These are phyloP conservation scores for Tinospora cordifolia DNA, from an alignment of 164 flowering plant species.

Conservation along the genomic window DNA sequence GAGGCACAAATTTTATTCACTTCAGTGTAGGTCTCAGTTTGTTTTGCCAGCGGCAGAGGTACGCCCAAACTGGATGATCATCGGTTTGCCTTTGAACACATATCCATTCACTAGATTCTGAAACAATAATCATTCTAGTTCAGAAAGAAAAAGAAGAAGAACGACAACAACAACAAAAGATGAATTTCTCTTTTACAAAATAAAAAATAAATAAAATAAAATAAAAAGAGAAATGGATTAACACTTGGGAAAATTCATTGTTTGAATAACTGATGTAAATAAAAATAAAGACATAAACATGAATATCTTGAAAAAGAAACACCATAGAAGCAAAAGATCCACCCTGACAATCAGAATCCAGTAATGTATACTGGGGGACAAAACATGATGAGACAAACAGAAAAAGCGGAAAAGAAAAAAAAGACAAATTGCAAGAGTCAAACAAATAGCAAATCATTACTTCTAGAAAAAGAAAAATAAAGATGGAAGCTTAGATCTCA, in stretches of 20 bases:
- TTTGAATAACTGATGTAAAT: too few species aligned
- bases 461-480: background rate
- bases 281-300: too few species aligned
- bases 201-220: background rate
- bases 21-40: conserved; percentile 20
- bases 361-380: too few species aligned
- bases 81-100: conserved; percentile 83
- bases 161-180: too few species aligned
- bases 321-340: too few species aligned
- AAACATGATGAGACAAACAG: too few species aligned
- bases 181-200: background rate
- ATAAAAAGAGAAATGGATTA: background rate
- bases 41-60: conserved; percentile 47
- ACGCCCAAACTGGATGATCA: conserved; percentile 92
- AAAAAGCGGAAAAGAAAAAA: too few species aligned
- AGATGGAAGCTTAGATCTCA: background rate
- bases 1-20: background rate
- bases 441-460: background rate
- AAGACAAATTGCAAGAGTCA: too few species aligned
- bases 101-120: conserved; percentile 85
- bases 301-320: too few species aligned
- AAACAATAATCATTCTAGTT: conserved; percentile 15
- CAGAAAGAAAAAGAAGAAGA: conserved; percentile 2
- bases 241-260: too few species aligned
- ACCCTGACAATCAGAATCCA: too few species aligned